Evolutionary conservation across 352 stramenopile species (phyloP), one percentile per base, ranked within the genome.

Genomic region (Phytophthora pluvialis): DNA sequence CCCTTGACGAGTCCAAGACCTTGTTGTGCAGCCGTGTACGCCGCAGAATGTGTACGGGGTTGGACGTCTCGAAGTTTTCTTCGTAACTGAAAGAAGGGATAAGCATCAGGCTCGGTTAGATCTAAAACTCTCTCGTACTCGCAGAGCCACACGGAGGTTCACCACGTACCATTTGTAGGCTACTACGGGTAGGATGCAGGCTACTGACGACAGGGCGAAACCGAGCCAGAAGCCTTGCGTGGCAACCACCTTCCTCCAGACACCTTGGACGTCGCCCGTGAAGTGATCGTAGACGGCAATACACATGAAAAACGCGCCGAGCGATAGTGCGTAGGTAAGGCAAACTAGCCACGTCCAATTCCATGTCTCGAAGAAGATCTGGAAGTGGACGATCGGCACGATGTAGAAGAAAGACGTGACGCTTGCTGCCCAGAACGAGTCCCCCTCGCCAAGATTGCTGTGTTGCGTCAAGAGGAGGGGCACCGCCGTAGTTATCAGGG

Each of bases 361-460:
- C 86, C 81, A 91, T 36, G 84, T 94, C 62, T 94, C 81, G 31
- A 78, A 74, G 49, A 75, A 91, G 18, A 94, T 89, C 70, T 93
- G 82, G 60, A 97, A 80, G 50, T 97, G 97, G 21, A 98, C 87
- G n/a, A 98, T 77, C 1, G 95, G 83, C 11, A 99, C 83, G 28
- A 99, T 87, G 64, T 89, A 94, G 52, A 94, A 96, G 79, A 98
- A 99, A 9, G 94, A 94, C 5, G 92, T 88, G 9, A 96, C 93
- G 51, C 96, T 97, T 45, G 95, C 85, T 44, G 80, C 81, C 72
- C 94, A 95, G n/a, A 98, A 73, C 63, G 92, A 56, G 18, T 52
- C 59, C 5, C 84, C 80, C 55, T 91, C 70, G 12, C 83, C 80
- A 29, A 72, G 38, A 18, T 64, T 68, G 26, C 68, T 70, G 45